Percentiles rank a stretch among this genome's conserved stretches.
phyloP scores from a whole-genome alignment of 305 asterid genomes.

The Fraxinus sp. region DNA sequence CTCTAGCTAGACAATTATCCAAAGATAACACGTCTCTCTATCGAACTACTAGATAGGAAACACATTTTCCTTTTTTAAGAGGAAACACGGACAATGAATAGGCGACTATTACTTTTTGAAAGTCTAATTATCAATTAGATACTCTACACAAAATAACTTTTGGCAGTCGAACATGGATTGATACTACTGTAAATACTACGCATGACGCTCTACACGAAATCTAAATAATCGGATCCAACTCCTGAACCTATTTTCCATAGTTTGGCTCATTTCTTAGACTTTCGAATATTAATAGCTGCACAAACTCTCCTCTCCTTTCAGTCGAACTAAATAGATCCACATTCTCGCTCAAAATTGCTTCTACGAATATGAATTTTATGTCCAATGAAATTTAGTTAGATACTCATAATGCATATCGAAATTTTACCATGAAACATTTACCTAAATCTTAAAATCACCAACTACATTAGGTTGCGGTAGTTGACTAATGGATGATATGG shows the following conservation, averaged over 20 bases:
- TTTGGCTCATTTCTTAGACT: not conserved
- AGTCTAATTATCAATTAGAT: no score
- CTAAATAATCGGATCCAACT: not conserved
- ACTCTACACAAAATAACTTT: not conserved
- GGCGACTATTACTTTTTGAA: no score
- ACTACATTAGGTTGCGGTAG: not conserved
- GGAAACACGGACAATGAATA: no score
- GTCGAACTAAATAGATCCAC: not conserved
- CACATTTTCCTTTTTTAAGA: no score
- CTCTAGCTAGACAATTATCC: not conserved
- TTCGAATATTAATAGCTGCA: not conserved
- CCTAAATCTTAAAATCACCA: not conserved
- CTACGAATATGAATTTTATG: not conserved
- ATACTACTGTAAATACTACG: not conserved
- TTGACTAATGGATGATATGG: no score
- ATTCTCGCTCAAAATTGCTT: not conserved
- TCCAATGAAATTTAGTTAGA: not conserved
- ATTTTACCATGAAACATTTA: not conserved
- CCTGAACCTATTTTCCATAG: not conserved
- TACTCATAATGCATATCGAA: not conserved
- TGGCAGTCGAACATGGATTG: not conserved
- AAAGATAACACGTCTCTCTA: not conserved
- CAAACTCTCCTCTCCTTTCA: not conserved
- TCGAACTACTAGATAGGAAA: no score
- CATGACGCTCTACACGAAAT: not conserved